Conservation (phyloP, 129 eudicot genomes). For the sunflower (Helianthus annuus) region DNA sequence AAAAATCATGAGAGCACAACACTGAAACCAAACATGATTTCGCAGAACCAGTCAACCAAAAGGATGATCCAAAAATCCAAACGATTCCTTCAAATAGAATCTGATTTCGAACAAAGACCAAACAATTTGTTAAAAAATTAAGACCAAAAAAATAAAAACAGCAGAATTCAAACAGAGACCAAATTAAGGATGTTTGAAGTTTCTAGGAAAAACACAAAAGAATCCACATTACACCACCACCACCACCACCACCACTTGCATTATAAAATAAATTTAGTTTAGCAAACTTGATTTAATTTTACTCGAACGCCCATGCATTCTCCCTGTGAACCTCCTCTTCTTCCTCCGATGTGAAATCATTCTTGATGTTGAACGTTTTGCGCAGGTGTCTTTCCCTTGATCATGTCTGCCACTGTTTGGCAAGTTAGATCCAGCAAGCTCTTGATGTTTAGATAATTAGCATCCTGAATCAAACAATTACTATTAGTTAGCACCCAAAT, state of each 20-base stretch:
- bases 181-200: background rate
- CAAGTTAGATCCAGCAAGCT: conserved; percentile 51
- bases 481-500: background rate
- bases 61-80: background rate
- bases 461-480: conserved; percentile 36
- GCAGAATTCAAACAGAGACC: conserved; percentile 21
- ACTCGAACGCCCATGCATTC: conserved; percentile 45
- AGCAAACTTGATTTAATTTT: background rate
- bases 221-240: conserved; percentile 21
- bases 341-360: conserved; percentile 43
- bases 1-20: too few species aligned
- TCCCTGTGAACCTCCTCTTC: conserved; percentile 47
- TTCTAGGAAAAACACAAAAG: conserved; percentile 13
- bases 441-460: conserved; percentile 51
- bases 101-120: too few species aligned
- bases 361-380: conserved; percentile 51
- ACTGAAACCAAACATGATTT: background rate
- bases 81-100: background rate
- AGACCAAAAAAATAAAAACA: background rate
- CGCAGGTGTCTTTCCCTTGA: conserved; percentile 55
- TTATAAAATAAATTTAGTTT: background rate
- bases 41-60: background rate
- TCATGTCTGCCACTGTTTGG: conserved; percentile 63
- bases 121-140: background rate
- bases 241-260: conserved; percentile 5